Evolutionary conservation across 345 rosid genomes (phyloP), one percentile per base, ranked within the genome.

Genomic region (Combretum micranthum): DNA sequence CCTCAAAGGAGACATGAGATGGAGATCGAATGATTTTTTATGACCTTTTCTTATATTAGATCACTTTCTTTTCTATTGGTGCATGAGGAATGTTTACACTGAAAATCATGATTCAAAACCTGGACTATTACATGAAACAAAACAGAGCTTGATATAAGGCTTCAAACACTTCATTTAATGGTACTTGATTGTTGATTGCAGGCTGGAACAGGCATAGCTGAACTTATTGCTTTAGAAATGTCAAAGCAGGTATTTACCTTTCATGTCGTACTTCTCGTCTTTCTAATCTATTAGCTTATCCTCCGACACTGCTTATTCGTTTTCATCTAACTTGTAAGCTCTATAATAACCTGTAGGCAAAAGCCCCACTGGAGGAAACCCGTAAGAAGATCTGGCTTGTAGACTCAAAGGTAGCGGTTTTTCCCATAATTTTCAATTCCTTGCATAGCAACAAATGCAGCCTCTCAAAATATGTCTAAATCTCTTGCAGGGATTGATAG

Each of bases 161-260:
- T 32, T 32, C 39, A 32, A 32, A 1, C 39, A 32, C 39, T 46
- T 10, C 13, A 52, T 50, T 32, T 50, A 50, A 20, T 62, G 42
- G 15, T 15, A 9, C 18, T 59, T 44, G 42, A 39, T 52, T 55
- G 57, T 56, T 49, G 15, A 62, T 61, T 73, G 75, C 74, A 93
- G 97, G 99, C 97, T 67, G 99, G 99, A 56, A 93, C 99, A 44
- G 97, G 99, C 42, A 93, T 93, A 65, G 96, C 97, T 52, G 96
- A 90, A 59, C 97, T 93, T 56, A 87, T 90, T 66, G 97, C 97
- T 20, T 85, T 90, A 15, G 96, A 93, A 75, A 77, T 83, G 60
- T 89, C 99, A 21, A 93, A 82, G 70, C 94, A 80, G 96, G 99
- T 89, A 78, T 43, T 44, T 18, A 47, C 50, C 7, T 32, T 32